Evolutionary conservation across 2,329 filamentous ascomycete species (phyloP), one percentile per base, ranked within the genome.

Genomic region (Periglandula ipomoeae): DNA sequence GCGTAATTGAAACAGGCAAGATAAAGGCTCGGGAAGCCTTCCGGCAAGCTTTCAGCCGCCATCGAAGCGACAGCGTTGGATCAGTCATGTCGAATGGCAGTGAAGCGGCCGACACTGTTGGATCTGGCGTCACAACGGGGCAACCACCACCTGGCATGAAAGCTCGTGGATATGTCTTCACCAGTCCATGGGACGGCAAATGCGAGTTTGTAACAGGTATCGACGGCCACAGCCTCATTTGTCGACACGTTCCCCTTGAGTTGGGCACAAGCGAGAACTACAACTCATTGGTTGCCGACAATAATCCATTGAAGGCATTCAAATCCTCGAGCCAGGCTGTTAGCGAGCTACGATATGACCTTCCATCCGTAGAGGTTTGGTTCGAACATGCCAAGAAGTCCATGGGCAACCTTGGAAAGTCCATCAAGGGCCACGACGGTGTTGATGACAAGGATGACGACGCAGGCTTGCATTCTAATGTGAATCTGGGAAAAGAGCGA

Each of bases 321-420:
- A 24, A n/a, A 7, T 20, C 22, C n/a, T 23, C 15, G 2, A 22
- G 8, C 7, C 40, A 32, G 24, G 9, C 23, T 1, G 79, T 95
- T 23, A 94, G 88, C 64, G 91, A 96, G 65, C 71, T 97, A 51
- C 82, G 90, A 17, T 96, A 95, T 73, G 95, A 95, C 62, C 76
- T 95, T 0, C 89, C 89, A 1, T 79, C 76, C 44, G 63, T 68
- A 15, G 72, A 79, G 27, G 49, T 78, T 3, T 71, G 78, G 42
- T 60, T 66, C 2, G 63, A 64, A 32, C 64, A 65, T 6, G 54
- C 59, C 5, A 56, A 58, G 19, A 59, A 58, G 41, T 60, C 64
- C 47, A 63, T 59, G 47, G 19, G 69, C 69, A 63, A 68, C 56
- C 71, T 73, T 26, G 69, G 61, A 59, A 72, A 68, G 59, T 53